A percentile compares a stretch with the other conserved stretches of the same genome.
These are phyloP conservation scores for Morella rubra DNA, from an alignment of 306 rosid genomes.

Conservation along the genomic window DNA sequence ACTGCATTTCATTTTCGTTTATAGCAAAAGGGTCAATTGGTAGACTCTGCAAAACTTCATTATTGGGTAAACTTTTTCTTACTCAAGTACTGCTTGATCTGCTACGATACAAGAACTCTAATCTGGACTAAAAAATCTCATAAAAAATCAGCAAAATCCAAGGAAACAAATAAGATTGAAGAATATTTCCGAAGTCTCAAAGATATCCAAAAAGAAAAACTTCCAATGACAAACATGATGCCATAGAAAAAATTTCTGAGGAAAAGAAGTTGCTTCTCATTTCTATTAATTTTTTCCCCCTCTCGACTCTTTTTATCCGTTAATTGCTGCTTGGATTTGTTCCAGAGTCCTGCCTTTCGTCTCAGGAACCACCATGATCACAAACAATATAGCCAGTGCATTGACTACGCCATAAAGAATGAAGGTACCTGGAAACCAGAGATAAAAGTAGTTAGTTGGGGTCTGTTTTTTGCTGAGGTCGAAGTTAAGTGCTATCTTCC, in stretches of 20 bases:
- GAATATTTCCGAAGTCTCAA: no score
- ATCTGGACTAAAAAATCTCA: background rate
- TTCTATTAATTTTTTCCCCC: background rate
- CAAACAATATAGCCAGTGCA: slow-evolving; percentile 62
- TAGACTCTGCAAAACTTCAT: no score
- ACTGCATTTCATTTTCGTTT: no score
- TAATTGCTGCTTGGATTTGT: slow-evolving; percentile 79
- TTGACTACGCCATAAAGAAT: slow-evolving; percentile 71
- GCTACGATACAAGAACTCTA: no score
- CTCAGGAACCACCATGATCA: slow-evolving; percentile 65
- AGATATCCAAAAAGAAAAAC: background rate
- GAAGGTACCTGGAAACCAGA: slow-evolving; percentile 70
- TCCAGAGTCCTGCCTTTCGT: slow-evolving; percentile 88
- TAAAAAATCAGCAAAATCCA: no score
- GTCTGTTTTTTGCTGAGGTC: no score
- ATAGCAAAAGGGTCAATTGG: no score
- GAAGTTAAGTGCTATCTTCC: background rate
- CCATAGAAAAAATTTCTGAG: background rate
- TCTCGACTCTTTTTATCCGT: slow-evolving; percentile 30
- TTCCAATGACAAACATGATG: background rate
- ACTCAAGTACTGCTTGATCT: background rate
- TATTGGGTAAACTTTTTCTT: background rate
- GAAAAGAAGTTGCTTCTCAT: background rate
- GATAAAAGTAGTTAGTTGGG: slow-evolving; percentile 3
- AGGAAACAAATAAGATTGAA: no score